These are phyloP conservation scores for Neofusicoccum laricinum DNA, from an alignment of 2,329 filamentous ascomycete species.

Conservation along the genomic window DNA sequence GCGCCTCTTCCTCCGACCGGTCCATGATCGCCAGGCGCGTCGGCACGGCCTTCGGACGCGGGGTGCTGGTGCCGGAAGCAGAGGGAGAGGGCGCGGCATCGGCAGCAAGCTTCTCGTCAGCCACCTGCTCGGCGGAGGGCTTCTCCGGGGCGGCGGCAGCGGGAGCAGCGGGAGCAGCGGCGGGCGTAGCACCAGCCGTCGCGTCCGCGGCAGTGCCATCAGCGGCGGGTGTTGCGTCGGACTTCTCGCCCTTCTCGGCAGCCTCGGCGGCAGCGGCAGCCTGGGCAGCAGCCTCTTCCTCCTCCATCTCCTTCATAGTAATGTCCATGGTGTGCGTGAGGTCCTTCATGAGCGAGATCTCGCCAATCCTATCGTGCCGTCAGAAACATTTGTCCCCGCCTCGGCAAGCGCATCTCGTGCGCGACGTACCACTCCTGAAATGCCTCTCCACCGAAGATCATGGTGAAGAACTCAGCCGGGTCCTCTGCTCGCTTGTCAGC, in stretches of 20 bases:
- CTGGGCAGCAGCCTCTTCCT: conserved; percentile 57
- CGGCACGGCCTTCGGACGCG: conserved; percentile 55
- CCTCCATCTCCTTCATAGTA: conserved; percentile 76
- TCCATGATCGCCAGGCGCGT: conserved; percentile 86
- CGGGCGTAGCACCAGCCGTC: conserved; percentile 41
- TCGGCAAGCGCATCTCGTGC: background rate
- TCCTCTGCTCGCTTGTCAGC: conserved; percentile 57
- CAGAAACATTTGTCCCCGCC: background rate
- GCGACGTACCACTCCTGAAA: conserved; percentile 73
- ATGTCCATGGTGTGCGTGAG: conserved; percentile 98
- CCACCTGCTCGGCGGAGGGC: conserved; percentile 22
- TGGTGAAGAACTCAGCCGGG: conserved; percentile 94
- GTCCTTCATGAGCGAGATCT: conserved; percentile 98
- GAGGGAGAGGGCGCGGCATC: conserved; percentile 34
- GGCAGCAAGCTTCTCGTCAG: conserved; percentile 8
- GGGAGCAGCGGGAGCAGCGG: conserved; percentile 46
- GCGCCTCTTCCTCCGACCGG: conserved; percentile 74
- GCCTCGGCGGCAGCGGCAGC: conserved; percentile 51
- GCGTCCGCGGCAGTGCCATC: conserved; percentile 18
- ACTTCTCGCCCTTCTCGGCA: conserved; percentile 19
- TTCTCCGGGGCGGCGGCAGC: conserved; percentile 35
- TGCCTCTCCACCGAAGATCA: conserved; percentile 95
- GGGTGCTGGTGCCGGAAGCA: conserved; percentile 45
- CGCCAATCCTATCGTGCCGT: conserved; percentile 65
- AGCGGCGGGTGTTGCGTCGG: conserved; percentile 21